Conservation (phyloP, 2,329 filamentous ascomycete species). For the Botryotinia calthae region DNA sequence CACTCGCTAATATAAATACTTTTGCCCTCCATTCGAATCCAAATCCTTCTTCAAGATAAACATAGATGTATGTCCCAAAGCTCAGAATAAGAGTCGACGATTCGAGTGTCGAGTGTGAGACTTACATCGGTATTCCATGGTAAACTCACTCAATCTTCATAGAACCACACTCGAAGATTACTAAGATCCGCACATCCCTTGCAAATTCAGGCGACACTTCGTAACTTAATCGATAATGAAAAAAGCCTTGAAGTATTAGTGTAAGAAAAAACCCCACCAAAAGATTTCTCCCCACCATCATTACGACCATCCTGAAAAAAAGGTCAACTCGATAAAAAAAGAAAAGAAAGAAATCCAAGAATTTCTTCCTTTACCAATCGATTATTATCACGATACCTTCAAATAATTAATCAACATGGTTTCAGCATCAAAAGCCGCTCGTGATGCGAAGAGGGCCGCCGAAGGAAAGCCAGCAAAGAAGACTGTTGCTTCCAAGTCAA, state of each 20-base stretch:
- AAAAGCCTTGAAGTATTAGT: conserved; percentile 31
- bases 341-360: conserved; percentile 4
- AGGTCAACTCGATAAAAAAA: conserved; percentile 17
- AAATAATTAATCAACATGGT: conserved; percentile 51
- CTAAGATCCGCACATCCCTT: neutral
- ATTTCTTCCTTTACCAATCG: neutral
- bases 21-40: neutral
- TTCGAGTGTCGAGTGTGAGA: neutral
- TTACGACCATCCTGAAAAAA: conserved; percentile 20
- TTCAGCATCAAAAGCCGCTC: conserved; percentile 69
- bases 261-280: conserved; percentile 19
- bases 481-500: conserved; percentile 63
- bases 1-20: neutral
- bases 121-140: neutral
- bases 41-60: neutral
- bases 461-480: conserved; percentile 76
- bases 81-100: neutral
- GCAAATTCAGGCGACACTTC: neutral
- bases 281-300: conserved; percentile 20
- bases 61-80: neutral
- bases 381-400: conserved; percentile 22
- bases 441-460: conserved; percentile 68
- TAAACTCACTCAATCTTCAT: neutral
- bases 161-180: neutral
- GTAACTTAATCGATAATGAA: conserved; percentile 14